A percentile compares a stretch with the other conserved stretches of the same genome.
Evolutionary conservation across 352 stramenopile species (phyloP).

Genomic region (Achlya hypogyna): DNA sequence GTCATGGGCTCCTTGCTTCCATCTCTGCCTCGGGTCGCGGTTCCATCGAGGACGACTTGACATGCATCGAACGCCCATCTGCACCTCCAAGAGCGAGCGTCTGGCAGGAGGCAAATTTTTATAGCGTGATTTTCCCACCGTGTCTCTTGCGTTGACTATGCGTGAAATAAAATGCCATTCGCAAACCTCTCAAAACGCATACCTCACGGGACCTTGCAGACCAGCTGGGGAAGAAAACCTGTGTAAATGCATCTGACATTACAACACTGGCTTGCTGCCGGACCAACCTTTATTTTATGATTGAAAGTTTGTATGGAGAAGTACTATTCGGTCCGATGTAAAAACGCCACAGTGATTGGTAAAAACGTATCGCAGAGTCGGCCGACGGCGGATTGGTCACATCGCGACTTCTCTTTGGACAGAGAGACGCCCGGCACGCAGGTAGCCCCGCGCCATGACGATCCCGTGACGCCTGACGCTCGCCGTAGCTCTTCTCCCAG

Average conservation of each 20-base stretch:
- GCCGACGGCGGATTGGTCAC: neutral
- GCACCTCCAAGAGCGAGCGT: too few species aligned
- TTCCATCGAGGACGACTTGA: too few species aligned
- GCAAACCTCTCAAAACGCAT: constrained; percentile 3
- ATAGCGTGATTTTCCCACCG: too few species aligned
- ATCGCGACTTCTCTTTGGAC: neutral
- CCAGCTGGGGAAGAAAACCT: neutral
- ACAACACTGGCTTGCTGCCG: neutral
- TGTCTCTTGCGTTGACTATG: neutral
- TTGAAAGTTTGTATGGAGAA: neutral
- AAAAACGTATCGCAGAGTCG: constrained; percentile 4
- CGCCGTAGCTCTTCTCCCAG: too few species aligned
- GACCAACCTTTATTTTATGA: neutral
- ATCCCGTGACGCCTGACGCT: neutral
- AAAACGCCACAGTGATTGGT: constrained; percentile 6
- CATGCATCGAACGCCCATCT: too few species aligned
- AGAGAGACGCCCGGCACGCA: neutral
- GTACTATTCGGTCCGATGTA: neutral
- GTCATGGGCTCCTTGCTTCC: too few species aligned
- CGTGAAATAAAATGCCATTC: neutral
- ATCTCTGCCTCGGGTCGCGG: too few species aligned
- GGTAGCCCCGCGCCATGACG: neutral
- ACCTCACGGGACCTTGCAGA: constrained; percentile 1
- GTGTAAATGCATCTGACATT: neutral
- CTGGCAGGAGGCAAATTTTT: too few species aligned